Base-by-base conservation (phyloP, 2,329 filamentous ascomycete species). In the Apiospora phragmitis region DNA sequence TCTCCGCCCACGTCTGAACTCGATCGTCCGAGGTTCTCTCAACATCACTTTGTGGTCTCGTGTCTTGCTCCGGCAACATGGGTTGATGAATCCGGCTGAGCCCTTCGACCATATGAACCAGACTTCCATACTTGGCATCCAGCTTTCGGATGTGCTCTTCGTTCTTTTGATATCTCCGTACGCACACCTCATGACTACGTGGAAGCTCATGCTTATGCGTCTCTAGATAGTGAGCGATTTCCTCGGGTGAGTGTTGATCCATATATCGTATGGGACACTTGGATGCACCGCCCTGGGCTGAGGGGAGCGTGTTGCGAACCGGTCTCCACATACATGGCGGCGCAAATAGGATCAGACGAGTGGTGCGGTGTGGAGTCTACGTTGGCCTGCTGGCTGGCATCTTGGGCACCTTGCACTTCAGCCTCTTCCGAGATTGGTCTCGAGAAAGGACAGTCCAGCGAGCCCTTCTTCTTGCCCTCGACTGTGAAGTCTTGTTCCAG, bases 181-280 rank as follows among this genome's bases (percentile, higher is more conserved):
- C 91, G 80, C 95, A 98, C 62, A 98, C 89, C 79, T 97, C 94
- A 81, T 98, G 95, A 79, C 94, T 98, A 76, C 95, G 90, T 12
- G 95, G 95, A 69, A 98, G 89, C 80, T 97, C 93, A 81, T 98
- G 95, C 81, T 98, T 98, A 84, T 98, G 95, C 68, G 91, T 94
- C 80, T 98, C 94, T 77, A 98, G 94, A 80, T 97, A 98, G 77
- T 93, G 90, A 18, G 95, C 95, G 72, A 98, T 92, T 79, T 98
- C 95, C 83, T 97, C 94, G 1, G 95, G 94, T 2, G 94, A 94
- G 79, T 97, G 95, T 80, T 97, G 92, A 81, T 98, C 92, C 78
- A 98, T 86, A 83, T 93, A 98, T 66, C 95, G 93, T 72, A 98
- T 98, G 3, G 95, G 95, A 81, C 95, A 98, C 78, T 94, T 94